Percentiles rank a stretch among this genome's conserved stretches.
These are phyloP conservation scores for Ascochyta pisi DNA, from an alignment of 2,329 filamentous ascomycete genomes.

Conservation along the genomic window DNA sequence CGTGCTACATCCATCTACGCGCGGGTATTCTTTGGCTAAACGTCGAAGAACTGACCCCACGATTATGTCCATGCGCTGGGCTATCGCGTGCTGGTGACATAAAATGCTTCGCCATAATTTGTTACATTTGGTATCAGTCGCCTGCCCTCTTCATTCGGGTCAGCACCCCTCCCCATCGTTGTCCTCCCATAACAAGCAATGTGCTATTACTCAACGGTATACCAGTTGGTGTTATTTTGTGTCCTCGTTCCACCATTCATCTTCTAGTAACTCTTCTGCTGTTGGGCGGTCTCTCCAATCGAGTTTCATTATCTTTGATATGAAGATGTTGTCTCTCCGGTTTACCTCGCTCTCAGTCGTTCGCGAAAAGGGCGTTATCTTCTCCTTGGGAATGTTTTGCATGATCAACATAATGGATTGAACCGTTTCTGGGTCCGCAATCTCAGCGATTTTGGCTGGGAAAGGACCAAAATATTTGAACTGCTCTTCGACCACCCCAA, in stretches of 20 bases:
- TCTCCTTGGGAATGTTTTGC: slow-evolving; percentile 20
- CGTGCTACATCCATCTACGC: too few species aligned
- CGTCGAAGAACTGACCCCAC: too few species aligned
- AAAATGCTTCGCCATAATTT: neutral
- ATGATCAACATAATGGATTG: slow-evolving; percentile 18
- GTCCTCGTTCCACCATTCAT: slow-evolving; percentile 46
- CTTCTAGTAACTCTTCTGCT: slow-evolving; percentile 47
- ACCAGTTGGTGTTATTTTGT: neutral
- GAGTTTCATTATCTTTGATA: slow-evolving; percentile 55
- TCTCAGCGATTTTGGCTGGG: slow-evolving; percentile 27
- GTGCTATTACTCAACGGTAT: neutral
- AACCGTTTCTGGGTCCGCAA: slow-evolving; percentile 26
- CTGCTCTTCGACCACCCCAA: slow-evolving; percentile 31
- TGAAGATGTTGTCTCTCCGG: slow-evolving; percentile 37
- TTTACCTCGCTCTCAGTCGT: slow-evolving; percentile 22
- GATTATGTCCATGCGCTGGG: too few species aligned
- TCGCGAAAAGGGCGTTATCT: slow-evolving; percentile 21
- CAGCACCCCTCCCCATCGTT: neutral
- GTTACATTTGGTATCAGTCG: neutral
- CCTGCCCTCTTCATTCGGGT: neutral
- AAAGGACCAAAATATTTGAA: slow-evolving; percentile 36
- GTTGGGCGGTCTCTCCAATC: slow-evolving; percentile 53
- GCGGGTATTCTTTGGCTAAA: too few species aligned
- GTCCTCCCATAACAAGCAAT: neutral
- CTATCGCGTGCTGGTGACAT: too few species aligned